Evolutionary conservation across 306 rosid genomes (phyloP).

Genomic region (Crataegus laevigata): DNA sequence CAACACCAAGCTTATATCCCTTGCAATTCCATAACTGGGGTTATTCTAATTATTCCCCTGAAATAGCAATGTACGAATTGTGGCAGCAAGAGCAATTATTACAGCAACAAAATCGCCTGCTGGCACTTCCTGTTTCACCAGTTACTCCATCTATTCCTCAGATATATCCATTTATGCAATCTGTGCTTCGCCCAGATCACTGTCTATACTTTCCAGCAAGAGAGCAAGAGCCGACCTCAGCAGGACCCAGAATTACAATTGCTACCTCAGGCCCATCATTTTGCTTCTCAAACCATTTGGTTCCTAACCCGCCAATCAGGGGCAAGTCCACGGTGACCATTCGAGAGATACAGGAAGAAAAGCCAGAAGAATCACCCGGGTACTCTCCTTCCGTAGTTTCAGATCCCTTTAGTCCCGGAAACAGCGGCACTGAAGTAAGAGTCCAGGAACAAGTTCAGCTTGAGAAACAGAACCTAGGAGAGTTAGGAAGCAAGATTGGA

Average conservation of each 20-base stretch:
- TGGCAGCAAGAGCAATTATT: slow-evolving; percentile 71
- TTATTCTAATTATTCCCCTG: slow-evolving; percentile 45
- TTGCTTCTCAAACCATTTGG: slow-evolving; percentile 36
- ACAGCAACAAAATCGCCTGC: slow-evolving; percentile 44
- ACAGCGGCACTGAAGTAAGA: slow-evolving; percentile 24
- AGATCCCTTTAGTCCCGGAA: slow-evolving; percentile 22
- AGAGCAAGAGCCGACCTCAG: slow-evolving; percentile 42
- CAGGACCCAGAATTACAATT: slow-evolving; percentile 37
- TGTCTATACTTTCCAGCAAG: slow-evolving; percentile 48
- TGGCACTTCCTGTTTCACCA: slow-evolving; percentile 51
- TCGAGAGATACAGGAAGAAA: slow-evolving; percentile 68
- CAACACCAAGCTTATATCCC: slow-evolving; percentile 29
- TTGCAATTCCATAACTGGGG: slow-evolving; percentile 41
- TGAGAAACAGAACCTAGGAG: slow-evolving; percentile 28
- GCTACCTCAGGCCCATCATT: slow-evolving; percentile 48
- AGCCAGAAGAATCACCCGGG: slow-evolving; percentile 31
- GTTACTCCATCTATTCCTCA: slow-evolving; percentile 40
- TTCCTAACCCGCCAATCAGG: slow-evolving; percentile 32
- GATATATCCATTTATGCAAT: slow-evolving; percentile 55
- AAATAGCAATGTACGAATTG: slow-evolving; percentile 49
- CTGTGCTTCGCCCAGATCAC: slow-evolving; percentile 47
- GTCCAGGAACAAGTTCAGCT: slow-evolving; percentile 22
- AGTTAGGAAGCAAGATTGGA: slow-evolving; percentile 22
- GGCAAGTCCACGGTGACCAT: slow-evolving; percentile 63
- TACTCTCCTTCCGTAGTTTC: slow-evolving; percentile 12